Percentiles rank a stretch among this genome's conserved stretches.
Evolutionary conservation across 73 alveolate species (phyloP).

Genomic region (Paramecium sonneborni): DNA sequence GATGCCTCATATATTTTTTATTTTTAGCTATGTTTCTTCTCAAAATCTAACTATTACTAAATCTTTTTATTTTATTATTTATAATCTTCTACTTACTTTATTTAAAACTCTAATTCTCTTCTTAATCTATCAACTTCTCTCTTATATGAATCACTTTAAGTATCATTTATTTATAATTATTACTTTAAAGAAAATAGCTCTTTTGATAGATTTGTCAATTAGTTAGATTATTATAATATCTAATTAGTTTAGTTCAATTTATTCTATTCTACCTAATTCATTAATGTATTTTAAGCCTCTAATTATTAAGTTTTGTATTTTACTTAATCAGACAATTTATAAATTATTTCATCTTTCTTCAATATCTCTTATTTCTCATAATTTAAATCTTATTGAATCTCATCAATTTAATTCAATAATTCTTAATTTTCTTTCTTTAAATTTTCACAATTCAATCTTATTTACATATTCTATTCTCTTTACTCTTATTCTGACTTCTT

Average conservation of each 20-base stretch:
- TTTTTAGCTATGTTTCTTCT: not conserved
- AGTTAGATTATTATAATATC: not conserved
- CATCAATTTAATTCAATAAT: not conserved
- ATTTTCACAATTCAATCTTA: not conserved
- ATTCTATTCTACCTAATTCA: not conserved
- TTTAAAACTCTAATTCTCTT: not conserved
- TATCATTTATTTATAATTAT: not conserved
- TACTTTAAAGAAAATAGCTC: not conserved
- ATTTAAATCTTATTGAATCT: not conserved
- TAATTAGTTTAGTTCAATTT: not conserved
- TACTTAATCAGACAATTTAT: not conserved
- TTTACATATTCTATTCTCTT: not conserved
- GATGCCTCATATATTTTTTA: not conserved
- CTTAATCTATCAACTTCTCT: constrained; percentile 8
- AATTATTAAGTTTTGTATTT: not conserved
- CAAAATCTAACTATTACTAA: not conserved
- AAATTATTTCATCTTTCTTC: not conserved
- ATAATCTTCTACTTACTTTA: not conserved
- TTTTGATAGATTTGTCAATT: constrained; percentile 7
- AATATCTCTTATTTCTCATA: not conserved
- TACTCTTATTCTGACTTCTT: not conserved
- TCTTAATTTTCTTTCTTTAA: not conserved
- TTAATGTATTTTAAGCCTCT: not conserved
- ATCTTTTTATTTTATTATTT: not conserved
- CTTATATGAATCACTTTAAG: not conserved